phyloP scores from a whole-genome alignment of 2,329 filamentous ascomycete species.

The Botrytis elliptica region DNA sequence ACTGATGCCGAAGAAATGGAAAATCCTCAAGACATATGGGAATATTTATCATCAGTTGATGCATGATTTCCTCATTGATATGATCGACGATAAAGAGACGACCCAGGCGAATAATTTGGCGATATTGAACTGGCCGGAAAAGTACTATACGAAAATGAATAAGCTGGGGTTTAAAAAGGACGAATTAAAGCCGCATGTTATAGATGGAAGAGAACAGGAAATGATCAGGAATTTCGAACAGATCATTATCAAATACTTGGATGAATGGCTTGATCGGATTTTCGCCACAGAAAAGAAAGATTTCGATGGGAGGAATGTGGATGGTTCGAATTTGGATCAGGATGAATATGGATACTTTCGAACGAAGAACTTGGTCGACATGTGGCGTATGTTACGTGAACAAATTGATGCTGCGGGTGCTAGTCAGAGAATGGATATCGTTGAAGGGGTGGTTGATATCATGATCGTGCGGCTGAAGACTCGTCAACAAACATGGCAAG shows the following conservation, averaged over 20 bases:
- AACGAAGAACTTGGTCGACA: slow-evolving; percentile 85
- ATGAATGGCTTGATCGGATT: slow-evolving; percentile 97
- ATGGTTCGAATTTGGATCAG: slow-evolving; percentile 73
- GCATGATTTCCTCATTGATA: slow-evolving; percentile 85
- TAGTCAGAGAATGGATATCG: slow-evolving; percentile 83
- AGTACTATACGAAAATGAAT: slow-evolving; percentile 94
- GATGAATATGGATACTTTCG: slow-evolving; percentile 90
- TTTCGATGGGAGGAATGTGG: slow-evolving; percentile 74
- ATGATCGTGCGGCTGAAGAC: slow-evolving; percentile 86
- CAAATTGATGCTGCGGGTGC: slow-evolving; percentile 83
- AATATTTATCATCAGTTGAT: slow-evolving; percentile 91
- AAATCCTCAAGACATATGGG: slow-evolving; percentile 85
- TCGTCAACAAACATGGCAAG: slow-evolving; percentile 83
- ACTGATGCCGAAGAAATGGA: slow-evolving; percentile 95
- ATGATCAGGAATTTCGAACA: slow-evolving; percentile 91
- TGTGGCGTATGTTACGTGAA: slow-evolving; percentile 97
- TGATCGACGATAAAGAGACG: slow-evolving; percentile 82
- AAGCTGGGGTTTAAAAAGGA: slow-evolving; percentile 78
- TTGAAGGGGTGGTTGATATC: slow-evolving; percentile 91
- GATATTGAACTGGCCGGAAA: slow-evolving; percentile 92
- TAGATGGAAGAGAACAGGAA: slow-evolving; percentile 87
- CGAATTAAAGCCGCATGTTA: slow-evolving; percentile 78
- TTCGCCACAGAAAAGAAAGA: slow-evolving; percentile 77
- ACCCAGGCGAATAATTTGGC: slow-evolving; percentile 84
- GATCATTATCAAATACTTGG: slow-evolving; percentile 91